Conservation (phyloP, 106 monocot genomes). For the Acorus gramineus region DNA sequence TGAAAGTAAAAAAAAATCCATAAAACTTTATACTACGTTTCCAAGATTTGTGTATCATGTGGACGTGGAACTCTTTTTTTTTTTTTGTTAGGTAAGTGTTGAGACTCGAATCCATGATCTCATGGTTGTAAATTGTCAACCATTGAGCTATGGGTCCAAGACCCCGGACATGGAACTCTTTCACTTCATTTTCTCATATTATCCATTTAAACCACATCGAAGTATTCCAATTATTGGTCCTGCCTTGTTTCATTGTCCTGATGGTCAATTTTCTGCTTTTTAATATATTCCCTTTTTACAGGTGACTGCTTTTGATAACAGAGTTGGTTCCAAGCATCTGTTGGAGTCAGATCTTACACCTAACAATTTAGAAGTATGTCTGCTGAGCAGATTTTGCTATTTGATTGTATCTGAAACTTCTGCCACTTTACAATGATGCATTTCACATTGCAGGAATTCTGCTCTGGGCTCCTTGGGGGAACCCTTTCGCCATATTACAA, state of each 20-base stretch:
- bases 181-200: too few relatives aligned
- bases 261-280: constrained; percentile 6
- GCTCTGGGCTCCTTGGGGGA: constrained; percentile 44
- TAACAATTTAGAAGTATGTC: constrained; percentile 55
- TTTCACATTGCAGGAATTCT: constrained; percentile 52
- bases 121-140: too few relatives aligned
- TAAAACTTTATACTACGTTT: too few relatives aligned
- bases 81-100: too few relatives aligned
- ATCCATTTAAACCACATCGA: too few relatives aligned
- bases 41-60: too few relatives aligned
- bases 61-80: too few relatives aligned
- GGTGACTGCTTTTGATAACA: constrained; percentile 95
- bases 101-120: too few relatives aligned
- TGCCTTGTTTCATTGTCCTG: not conserved
- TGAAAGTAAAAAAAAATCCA: too few relatives aligned
- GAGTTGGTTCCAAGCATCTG: constrained; percentile 59
- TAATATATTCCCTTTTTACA: constrained; percentile 10
- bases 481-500: constrained; percentile 52
- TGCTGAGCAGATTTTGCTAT: not conserved
- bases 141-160: too few relatives aligned
- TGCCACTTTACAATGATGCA: not conserved
- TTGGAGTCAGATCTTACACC: constrained; percentile 59
- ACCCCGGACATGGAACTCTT: too few relatives aligned
- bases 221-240: not conserved
- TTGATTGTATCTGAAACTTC: not conserved